Conservation (phyloP, 352 stramenopile species). For the Phytopythium montanum region DNA sequence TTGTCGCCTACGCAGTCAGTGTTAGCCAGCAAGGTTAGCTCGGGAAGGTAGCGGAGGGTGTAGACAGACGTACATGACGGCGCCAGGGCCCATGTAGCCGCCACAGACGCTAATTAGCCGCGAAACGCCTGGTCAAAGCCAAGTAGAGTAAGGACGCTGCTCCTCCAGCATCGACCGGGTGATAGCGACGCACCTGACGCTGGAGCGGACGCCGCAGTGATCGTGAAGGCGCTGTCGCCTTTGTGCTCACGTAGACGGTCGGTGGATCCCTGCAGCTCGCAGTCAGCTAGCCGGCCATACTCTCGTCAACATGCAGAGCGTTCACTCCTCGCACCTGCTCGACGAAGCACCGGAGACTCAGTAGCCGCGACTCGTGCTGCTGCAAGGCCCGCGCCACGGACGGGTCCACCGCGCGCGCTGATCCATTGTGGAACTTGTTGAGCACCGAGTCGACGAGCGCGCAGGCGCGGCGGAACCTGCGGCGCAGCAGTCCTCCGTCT, state of each 20-base stretch:
- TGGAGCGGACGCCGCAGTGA: background rate
- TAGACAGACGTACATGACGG: slow-evolving; percentile 47
- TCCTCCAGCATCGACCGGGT: background rate
- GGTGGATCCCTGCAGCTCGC: slow-evolving; percentile 22
- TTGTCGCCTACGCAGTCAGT: slow-evolving; percentile 31
- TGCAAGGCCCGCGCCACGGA: slow-evolving; percentile 56
- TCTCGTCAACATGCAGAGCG: no score
- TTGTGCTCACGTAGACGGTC: slow-evolving; percentile 48
- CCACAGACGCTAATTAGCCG: slow-evolving; percentile 49
- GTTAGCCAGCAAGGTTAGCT: background rate
- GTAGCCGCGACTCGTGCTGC: slow-evolving; percentile 44
- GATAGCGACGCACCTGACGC: background rate
- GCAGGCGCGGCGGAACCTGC: slow-evolving; percentile 46
- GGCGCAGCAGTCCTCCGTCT: slow-evolving; percentile 8
- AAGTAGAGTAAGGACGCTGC: background rate
- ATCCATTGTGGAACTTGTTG: slow-evolving; percentile 80
- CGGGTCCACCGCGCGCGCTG: slow-evolving; percentile 52
- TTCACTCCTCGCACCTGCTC: slow-evolving; percentile 35
- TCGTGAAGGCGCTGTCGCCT: slow-evolving; percentile 14
- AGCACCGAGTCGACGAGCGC: slow-evolving; percentile 49
- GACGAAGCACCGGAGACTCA: slow-evolving; percentile 72
- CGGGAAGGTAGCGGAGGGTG: background rate
- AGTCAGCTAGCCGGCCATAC: background rate
- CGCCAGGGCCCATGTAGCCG: slow-evolving; percentile 39
- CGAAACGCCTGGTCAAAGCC: slow-evolving; percentile 2